Evolutionary conservation across 2,329 filamentous ascomycete genomes (phyloP), one percentile per base, ranked within the genome.

Genomic region (Fusarium proliferatum): DNA sequence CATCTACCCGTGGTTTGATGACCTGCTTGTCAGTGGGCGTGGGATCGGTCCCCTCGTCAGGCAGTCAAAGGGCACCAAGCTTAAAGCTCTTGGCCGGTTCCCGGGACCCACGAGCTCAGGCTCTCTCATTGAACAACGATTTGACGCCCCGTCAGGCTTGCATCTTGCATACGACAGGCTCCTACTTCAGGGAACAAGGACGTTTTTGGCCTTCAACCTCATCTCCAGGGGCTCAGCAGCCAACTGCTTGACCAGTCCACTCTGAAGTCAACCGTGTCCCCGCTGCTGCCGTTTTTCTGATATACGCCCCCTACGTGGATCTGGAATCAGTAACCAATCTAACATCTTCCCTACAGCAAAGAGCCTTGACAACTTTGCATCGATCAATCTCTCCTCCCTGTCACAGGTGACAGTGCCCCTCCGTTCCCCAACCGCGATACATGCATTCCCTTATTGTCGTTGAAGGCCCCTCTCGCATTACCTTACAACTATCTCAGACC

Each of bases 61-160:
- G 69, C 41, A 61, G 64, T 62, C 51, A 62, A 67, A 71, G 56
- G 52, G 60, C 63, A 74, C 64, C 63, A 71, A 64, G 69, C 64
- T 76, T 71, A 74, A 74, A 74, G 64, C 62, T 75, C 74, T 71
- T 75, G 74, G 72, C 67, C 67, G 74, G 59, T 53, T 76, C 69
- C 67, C 61, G 67, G 64, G 76, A 78, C 74, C 74, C 76, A 78
- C 67, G 76, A 76, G 52, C 39, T 71, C 64, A 61, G 63, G 45
- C 71, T 67, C 70, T 64, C 67, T 61, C 56, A 69, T 76, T 76
- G 74, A 78, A 78, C 76, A 76, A 69, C 66, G 57, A 71, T 71
- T 76, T 74, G 64, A 77, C 73, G 64, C 76, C 73, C 74, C 69
- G 67, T 75, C 67, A 73, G 67, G 64, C 60, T 69, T 77, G 73